Evolutionary conservation across 106 monocot genomes (phyloP), one percentile per base, ranked within the genome.

Genomic region (Dendrobium chrysotoxum): DNA sequence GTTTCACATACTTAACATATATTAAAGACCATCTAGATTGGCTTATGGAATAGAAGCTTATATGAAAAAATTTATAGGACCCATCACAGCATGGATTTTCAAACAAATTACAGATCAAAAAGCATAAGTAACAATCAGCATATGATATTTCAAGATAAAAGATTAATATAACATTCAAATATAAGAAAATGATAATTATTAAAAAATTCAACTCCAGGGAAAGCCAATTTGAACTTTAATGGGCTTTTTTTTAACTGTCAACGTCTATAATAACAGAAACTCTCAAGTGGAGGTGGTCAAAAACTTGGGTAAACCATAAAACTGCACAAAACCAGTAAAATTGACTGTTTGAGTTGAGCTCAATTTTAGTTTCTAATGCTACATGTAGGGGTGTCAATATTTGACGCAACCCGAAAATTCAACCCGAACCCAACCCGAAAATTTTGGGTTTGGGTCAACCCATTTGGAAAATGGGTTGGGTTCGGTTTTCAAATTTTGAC

Each of bases 1-100:
- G 81, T 87, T 57, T 45, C 47, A 76, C 41, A 74, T 1, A 74
- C 7, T 41, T 4, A 74, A 41, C 18, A 18, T 3, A 40, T 74
- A 42, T 74, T 23, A 40, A 15, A 41, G 35, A 74, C 0, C 71
- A 35, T 28, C 20, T 40, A 74, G 3, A 18, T 0, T 42, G 21
- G 16, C 28, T 28, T 35, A 38, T 1, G n/a, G 26, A 65, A 65
- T 25, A 26, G 26, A 65, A 64, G 25, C 10, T 64, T 25, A 25
- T 1, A 64, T 25, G 5, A 1, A 70, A 30, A 35, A 31, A 31
- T 9, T 30, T 11, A 28, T 35, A 68, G 2, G 31, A 70, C 28
- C 15, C 31, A 5, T 35, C 31, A 70, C 15, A 70, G 61, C 61
- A 23, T 61, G 61, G 61, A 20, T 61, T 61, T 61, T 61, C 61